A percentile compares a stretch with the other conserved stretches of the same genome.
Evolutionary conservation across 1,139 yeast species (phyloP).

Genomic region (Pichia sorboxylosa): DNA sequence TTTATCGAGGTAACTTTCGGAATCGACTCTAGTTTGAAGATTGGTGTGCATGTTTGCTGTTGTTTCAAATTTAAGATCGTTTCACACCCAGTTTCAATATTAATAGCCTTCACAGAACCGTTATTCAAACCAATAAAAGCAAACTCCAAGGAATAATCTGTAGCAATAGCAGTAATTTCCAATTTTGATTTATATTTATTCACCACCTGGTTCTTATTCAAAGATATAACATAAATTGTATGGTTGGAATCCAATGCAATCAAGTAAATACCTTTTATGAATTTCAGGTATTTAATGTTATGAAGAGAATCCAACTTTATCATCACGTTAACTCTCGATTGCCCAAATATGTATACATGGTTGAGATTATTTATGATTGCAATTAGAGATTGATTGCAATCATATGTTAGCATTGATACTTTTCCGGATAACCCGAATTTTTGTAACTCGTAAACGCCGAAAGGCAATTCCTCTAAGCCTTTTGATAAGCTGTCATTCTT

Average conservation of each 20-base stretch:
- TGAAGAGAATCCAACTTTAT: conserved; percentile 41
- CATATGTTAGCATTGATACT: conserved; percentile 61
- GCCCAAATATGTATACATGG: conserved; percentile 72
- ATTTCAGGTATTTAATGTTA: conserved; percentile 45
- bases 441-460: conserved; percentile 32
- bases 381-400: conserved; percentile 76
- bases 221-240: conserved; percentile 54
- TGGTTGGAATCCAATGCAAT: conserved; percentile 51
- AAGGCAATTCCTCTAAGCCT: conserved; percentile 29
- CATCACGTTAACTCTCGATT: conserved; percentile 66
- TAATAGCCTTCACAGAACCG: conserved; percentile 67
- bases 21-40: conserved; percentile 37
- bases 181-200: conserved; percentile 50
- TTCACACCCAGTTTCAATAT: conserved; percentile 63
- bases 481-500: conserved; percentile 24
- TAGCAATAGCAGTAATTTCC: conserved; percentile 50
- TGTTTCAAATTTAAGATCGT: conserved; percentile 64
- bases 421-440: conserved; percentile 48
- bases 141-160: conserved; percentile 89
- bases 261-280: conserved; percentile 72
- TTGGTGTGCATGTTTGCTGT: conserved; percentile 23
- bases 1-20: conserved; percentile 56
- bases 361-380: conserved; percentile 70
- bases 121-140: conserved; percentile 66
- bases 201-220: conserved; percentile 50